Conservation (phyloP, 495 filamentous ascomycete species). For the Trichoderma orchidacearum region DNA sequence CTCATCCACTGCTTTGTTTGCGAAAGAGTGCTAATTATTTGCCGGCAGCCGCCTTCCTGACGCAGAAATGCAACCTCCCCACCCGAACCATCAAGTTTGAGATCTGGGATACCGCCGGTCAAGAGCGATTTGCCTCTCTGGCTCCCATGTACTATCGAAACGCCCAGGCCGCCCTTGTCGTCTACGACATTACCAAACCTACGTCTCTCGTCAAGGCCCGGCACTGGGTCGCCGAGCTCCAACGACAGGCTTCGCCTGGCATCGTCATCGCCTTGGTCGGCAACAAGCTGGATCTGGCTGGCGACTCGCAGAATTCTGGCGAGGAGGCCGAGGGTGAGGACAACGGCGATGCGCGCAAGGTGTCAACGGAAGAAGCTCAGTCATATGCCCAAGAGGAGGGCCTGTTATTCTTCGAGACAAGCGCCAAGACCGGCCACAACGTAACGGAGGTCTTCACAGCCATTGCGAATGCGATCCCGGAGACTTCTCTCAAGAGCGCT, state of each 20-base stretch:
- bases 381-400: constrained; percentile 89
- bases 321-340: constrained; percentile 38
- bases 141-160: constrained; percentile 99
- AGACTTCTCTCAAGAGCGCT: constrained; percentile 83
- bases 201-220: constrained; percentile 91
- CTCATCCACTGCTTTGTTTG: not conserved
- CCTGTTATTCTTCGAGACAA: constrained; percentile 93
- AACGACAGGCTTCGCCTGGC: constrained; percentile 92
- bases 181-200: constrained; percentile 97
- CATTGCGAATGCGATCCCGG: constrained; percentile 95
- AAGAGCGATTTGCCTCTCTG: constrained; percentile 93
- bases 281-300: constrained; percentile 88
- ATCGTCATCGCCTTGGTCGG: constrained; percentile 97
- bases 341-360: constrained; percentile 70
- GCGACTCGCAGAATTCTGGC: constrained; percentile 30
- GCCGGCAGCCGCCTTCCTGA: constrained; percentile 78
- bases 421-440: constrained; percentile 88
- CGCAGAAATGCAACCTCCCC: constrained; percentile 94
- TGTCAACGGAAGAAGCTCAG: constrained; percentile 78
- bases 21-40: not conserved
- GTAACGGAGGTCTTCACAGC: constrained; percentile 94
- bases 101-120: constrained; percentile 98
- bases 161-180: constrained; percentile 93
- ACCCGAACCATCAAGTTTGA: constrained; percentile 98
- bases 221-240: constrained; percentile 97